Conservation (phyloP, 345 rosid genomes). For the Syzygium grande region DNA sequence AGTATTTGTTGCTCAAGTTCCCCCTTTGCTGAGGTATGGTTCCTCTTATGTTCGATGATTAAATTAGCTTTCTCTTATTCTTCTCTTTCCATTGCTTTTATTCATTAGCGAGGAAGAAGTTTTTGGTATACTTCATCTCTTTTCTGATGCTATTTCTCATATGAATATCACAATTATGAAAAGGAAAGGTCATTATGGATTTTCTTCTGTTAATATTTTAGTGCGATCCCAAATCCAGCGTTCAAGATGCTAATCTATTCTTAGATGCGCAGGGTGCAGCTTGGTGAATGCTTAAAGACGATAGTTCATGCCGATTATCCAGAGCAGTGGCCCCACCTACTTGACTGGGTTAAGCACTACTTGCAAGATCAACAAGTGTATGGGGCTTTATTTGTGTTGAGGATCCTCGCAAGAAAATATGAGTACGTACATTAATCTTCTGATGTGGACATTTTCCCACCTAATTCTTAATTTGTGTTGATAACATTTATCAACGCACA, state of each 20-base stretch:
- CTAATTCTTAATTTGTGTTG: not conserved
- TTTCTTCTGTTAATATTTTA: not conserved
- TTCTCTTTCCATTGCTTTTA: not conserved
- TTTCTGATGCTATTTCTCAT: not conserved
- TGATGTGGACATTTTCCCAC: not conserved
- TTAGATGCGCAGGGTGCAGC: constrained; percentile 59
- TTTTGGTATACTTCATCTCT: not conserved
- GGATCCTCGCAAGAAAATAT: constrained; percentile 94
- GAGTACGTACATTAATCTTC: constrained; percentile 43
- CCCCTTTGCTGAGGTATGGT: constrained; percentile 73
- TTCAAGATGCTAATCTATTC: not conserved
- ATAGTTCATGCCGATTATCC: constrained; percentile 95
- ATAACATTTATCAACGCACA: not conserved
- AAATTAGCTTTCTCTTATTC: not conserved
- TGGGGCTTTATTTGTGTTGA: constrained; percentile 82
- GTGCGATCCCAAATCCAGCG: not conserved
- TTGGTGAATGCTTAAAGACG: constrained; percentile 97
- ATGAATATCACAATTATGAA: not conserved
- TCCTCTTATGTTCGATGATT: not conserved
- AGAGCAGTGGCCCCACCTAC: constrained; percentile 96
- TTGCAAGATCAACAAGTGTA: constrained; percentile 87
- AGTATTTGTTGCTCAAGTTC: constrained; percentile 77
- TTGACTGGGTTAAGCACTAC: constrained; percentile 91
- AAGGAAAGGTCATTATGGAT: not conserved
- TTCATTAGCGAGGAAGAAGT: not conserved